A percentile compares a stretch with the other conserved stretches of the same genome.
Evolutionary conservation across 768 basidiomycete species (phyloP).

Genomic region (Russula virescens): DNA sequence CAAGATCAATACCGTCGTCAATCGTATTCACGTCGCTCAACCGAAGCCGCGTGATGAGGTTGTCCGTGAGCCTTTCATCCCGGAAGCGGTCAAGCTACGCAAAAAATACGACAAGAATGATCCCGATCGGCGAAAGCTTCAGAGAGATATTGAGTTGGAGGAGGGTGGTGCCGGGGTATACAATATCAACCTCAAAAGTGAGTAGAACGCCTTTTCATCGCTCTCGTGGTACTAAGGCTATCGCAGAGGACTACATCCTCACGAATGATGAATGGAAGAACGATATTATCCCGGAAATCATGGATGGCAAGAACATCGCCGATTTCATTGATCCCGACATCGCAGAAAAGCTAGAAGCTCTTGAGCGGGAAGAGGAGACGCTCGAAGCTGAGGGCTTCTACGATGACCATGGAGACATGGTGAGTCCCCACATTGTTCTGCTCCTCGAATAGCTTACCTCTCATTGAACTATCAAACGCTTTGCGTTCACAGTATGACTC

Average conservation of each 20-base stretch:
- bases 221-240: background rate
- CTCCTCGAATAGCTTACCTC: background rate
- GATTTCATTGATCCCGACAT: constrained; percentile 99
- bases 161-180: constrained; percentile 89
- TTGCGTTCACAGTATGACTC: constrained; percentile 38
- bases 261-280: constrained; percentile 90
- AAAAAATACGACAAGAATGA: constrained; percentile 85
- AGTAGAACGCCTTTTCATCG: constrained; percentile 29
- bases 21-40: constrained; percentile 93
- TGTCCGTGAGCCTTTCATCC: constrained; percentile 82
- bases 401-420: constrained; percentile 82
- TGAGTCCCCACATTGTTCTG: constrained; percentile 32
- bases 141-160: constrained; percentile 78
- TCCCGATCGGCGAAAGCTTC: constrained; percentile 64
- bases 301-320: constrained; percentile 97
- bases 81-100: constrained; percentile 70
- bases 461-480: background rate
- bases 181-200: constrained; percentile 86
- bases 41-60: constrained; percentile 90
- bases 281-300: constrained; percentile 96
- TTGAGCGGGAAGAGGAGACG: constrained; percentile 94
- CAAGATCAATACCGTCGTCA: constrained; percentile 88
- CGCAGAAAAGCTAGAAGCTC: constrained; percentile 90
- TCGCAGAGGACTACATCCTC: constrained; percentile 82
- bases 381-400: constrained; percentile 96